Base-by-base conservation (phyloP, 1,284 basidiomycete genomes). In the Malassezia restricta region DNA sequence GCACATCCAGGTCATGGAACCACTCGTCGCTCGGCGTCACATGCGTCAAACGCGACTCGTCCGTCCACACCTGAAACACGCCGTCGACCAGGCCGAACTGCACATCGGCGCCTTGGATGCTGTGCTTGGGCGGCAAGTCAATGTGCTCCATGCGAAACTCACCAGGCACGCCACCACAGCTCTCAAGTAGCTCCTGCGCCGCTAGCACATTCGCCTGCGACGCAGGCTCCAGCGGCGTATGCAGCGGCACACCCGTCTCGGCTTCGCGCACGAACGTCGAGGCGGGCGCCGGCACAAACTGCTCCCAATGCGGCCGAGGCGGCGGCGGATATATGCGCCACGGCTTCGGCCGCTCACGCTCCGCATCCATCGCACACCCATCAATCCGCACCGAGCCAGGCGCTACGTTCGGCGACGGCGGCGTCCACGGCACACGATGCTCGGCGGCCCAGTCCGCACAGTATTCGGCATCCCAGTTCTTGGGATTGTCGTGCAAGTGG, bases 1-100 rank as follows among this genome's bases (percentile, higher is more conserved):
- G 64, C 68, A 83, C 88, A 72, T 99, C 92, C n/a, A 98, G 81
- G 73, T 98, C 94, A 45, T 86, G 78, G 72, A 94, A 99, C 74
- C 96, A 99, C 73, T 96, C 91, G 59, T 84, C 80, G 45, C 96
- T 85, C 40, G 80, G 82, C 1, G 91, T 91, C 3, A 98, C 80
- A 51, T 83, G 79, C 68, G 85, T 88, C 0, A 85, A 71, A 0
- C 87, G 85, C 29, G 35, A 50, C 11, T 39, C 43, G 4, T 40
- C 17, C 12, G 29, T 39, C 54, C 54, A 71, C n/a, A 67, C 67
- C 43, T 68, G 68, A 49, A 63, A 65, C 17, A 73, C 70, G 29
- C 70, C 70, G 30, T 65, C 58, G 44, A 65, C 67, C 62, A 65
- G 62, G 38, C 52, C 57, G 56, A 61, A 71, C 5, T 55, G 43